Conservation (phyloP, 2,329 filamentous ascomycete species). For the Penicillium sp. region DNA sequence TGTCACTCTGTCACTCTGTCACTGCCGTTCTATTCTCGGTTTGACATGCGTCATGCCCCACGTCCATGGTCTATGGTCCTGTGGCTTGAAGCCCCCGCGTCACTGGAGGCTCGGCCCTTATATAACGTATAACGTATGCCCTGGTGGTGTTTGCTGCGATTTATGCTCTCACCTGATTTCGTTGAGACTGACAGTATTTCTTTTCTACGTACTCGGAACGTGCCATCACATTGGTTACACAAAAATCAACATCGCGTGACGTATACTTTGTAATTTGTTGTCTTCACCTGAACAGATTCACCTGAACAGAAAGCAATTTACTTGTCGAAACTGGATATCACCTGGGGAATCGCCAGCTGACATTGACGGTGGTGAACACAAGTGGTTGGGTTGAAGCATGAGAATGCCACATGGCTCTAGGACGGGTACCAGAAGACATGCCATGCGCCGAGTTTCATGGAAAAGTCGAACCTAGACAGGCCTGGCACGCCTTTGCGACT, state of each 20-base stretch:
- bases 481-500: no score
- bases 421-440: neutral
- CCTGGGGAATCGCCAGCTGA: no score
- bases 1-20: neutral
- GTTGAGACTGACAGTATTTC: neutral
- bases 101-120: conserved; percentile 11
- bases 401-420: neutral
- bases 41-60: conserved; percentile 26
- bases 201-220: neutral
- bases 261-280: neutral
- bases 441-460: neutral
- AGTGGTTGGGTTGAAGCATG: neutral
- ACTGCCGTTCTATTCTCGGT: neutral
- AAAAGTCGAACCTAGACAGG: neutral
- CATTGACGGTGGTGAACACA: neutral
- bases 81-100: conserved; percentile 25
- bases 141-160: neutral
- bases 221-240: neutral
- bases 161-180: neutral
- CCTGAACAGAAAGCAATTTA: neutral
- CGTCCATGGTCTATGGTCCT: conserved; percentile 4
- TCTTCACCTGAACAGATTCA: neutral
- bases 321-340: neutral
- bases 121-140: neutral
- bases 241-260: neutral